Evolutionary conservation across 2,329 filamentous ascomycete genomes (phyloP).

Genomic region (Fusarium phyllophilum): DNA sequence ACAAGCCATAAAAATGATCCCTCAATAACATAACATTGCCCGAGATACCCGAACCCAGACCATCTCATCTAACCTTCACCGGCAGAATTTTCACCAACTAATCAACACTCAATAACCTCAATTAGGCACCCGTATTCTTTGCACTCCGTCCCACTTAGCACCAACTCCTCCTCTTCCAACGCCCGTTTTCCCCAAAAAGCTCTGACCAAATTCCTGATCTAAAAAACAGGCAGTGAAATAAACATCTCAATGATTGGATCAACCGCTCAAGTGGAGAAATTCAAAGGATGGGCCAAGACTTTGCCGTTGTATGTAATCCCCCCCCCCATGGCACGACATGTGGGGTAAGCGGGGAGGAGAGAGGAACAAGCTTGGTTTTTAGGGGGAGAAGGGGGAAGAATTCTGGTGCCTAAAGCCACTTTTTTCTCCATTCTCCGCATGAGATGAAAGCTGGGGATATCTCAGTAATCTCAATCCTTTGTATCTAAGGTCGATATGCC

Average conservation of each 20-base stretch:
- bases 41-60: neutral
- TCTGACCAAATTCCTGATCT: constrained; percentile 17
- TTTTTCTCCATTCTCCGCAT: neutral
- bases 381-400: neutral
- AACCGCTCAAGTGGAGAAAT: neutral
- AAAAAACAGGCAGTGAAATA: constrained; percentile 28
- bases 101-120: neutral
- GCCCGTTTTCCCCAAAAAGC: neutral
- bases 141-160: neutral
- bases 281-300: constrained; percentile 18
- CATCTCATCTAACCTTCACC: neutral
- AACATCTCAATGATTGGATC: constrained; percentile 7
- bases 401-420: constrained; percentile 19
- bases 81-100: neutral
- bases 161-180: neutral
- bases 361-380: constrained; percentile 15
- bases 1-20: neutral
- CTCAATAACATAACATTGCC: neutral
- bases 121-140: neutral
- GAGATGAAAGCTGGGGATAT: neutral
- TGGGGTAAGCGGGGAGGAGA: constrained; percentile 21
- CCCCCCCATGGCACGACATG: neutral
- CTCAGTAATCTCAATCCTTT: too few species aligned
- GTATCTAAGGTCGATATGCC: neutral
- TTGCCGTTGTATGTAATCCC: neutral